A percentile compares a stretch with the other conserved stretches of the same genome.
phyloP scores from a whole-genome alignment of 768 basidiomycete species.

The Mycena vitilis region DNA sequence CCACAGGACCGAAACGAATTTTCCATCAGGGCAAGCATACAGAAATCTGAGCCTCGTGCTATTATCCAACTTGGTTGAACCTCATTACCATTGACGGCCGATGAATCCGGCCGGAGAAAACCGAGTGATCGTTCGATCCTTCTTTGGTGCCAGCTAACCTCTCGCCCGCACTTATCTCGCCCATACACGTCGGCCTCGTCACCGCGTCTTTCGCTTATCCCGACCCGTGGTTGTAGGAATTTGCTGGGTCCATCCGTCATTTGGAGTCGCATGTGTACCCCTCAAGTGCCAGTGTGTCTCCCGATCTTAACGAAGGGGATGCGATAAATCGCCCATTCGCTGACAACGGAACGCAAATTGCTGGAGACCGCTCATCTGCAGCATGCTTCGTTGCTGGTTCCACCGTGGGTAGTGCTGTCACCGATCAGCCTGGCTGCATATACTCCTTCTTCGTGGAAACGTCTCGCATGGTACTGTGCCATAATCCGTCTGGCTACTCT shows the following conservation, averaged over 20 bases:
- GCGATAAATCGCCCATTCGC: slow-evolving; percentile 23
- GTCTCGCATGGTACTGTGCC: slow-evolving; percentile 1
- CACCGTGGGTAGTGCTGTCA: neutral
- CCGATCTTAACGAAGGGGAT: slow-evolving; percentile 8
- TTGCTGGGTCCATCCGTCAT: slow-evolving; percentile 4
- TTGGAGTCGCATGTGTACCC: slow-evolving; percentile 4
- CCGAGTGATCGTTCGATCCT: slow-evolving; percentile 9
- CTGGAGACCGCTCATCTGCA: slow-evolving; percentile 6
- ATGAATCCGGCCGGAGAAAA: neutral
- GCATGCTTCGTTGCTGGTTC: slow-evolving; percentile 10
- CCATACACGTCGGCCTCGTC: slow-evolving; percentile 29
- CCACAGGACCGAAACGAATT: too few relatives aligned
- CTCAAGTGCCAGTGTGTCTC: slow-evolving; percentile 8
- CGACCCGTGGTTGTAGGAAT: slow-evolving; percentile 17
- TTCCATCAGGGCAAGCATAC: too few relatives aligned
- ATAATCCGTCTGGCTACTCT: neutral
- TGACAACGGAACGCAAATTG: slow-evolving; percentile 21
- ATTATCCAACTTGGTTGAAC: neutral
- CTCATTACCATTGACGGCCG: neutral
- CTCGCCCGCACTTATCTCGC: slow-evolving; percentile 15
- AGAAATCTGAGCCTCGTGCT: too few relatives aligned
- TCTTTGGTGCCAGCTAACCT: slow-evolving; percentile 21
- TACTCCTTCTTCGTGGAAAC: neutral
- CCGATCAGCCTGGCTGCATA: slow-evolving; percentile 3
- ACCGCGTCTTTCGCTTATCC: slow-evolving; percentile 4